Base-by-base conservation (phyloP, 257 asterid species). In the Gynochthodes officinalis region DNA sequence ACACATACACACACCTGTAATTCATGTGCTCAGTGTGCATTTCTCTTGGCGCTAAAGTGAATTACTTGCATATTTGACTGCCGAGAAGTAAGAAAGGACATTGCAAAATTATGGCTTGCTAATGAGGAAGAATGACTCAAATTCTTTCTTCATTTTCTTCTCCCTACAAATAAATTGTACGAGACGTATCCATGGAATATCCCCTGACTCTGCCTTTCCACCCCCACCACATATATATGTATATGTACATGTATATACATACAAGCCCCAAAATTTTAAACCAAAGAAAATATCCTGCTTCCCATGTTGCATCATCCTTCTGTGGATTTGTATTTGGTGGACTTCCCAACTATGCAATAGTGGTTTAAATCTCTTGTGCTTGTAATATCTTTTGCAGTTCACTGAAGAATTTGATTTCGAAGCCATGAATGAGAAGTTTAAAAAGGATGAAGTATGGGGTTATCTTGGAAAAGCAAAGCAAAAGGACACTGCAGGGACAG, bases 361-460 rank as follows among this genome's bases (percentile, higher is more conserved):
- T 46, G 30, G n/a, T 54, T 60, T 16, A 59, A 48, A 64, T 40
- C 30, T 49, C 44, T 55, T 79, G 72, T 85, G 77, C 89, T 79
- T 79, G 75, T 86, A 77, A 68, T 59, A 59, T 39, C 82, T 28
- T 53, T 80, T 40, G 79, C 79, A 69, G 78, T 83, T 83, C 60
- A 79, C 76, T 21, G 93, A 89, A 76, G 96, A 90, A 76, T 89
- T 90, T 65, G 93, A 90, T 81, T 87, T 89, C 71, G 88, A 80
- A 82, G 96, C 90, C 73, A 87, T 90, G 96, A 89, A 90, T 40
- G 96, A 89, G 86, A 90, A 89, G 82, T 90, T 90, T 49, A 90
- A 87, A 66, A 90, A 89, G 76, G 93, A 89, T 67, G 96, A 90
- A 79, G 81, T 90, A 49, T 90, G 96, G 97, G 97, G 93, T 63